Conservation (phyloP, 352 stramenopile genomes). For the Thraustochytrium striatum region DNA sequence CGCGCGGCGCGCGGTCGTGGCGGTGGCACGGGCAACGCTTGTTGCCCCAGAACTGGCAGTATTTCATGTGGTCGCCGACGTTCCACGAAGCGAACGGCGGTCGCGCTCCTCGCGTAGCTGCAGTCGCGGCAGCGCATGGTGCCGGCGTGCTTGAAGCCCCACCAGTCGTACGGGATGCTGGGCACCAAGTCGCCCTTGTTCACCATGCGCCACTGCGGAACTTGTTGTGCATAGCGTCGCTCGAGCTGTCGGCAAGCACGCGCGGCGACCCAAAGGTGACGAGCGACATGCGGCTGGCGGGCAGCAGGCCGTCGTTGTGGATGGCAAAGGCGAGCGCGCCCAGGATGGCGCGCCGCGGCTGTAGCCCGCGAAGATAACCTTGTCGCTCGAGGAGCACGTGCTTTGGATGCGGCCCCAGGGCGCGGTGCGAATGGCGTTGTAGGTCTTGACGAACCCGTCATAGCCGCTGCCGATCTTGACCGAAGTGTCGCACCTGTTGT, state of each 20-base stretch:
- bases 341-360: constrained; percentile 7
- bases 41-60: no score
- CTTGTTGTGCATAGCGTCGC: constrained; percentile 8
- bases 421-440: background rate
- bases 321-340: constrained; percentile 26
- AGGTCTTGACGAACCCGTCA: constrained; percentile 31
- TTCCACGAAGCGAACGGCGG: background rate
- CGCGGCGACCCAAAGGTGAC: constrained; percentile 39
- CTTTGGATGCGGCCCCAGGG: constrained; percentile 2
- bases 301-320: constrained; percentile 22
- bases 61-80: background rate
- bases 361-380: background rate
- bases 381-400: constrained; percentile 20
- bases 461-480: background rate
- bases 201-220: constrained; percentile 10
- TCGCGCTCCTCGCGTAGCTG: constrained; percentile 17
- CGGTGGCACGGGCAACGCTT: no score
- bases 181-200: constrained; percentile 15
- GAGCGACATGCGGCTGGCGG: background rate
- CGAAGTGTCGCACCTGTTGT: constrained; percentile 18
- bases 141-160: constrained; percentile 37
- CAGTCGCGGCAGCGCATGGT: constrained; percentile 16
- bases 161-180: constrained; percentile 25
- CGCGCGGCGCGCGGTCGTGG: no score
- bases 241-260: background rate